Conservation (phyloP, 208 protist genomes). For the Trypanosomatidae sp. region DNA sequence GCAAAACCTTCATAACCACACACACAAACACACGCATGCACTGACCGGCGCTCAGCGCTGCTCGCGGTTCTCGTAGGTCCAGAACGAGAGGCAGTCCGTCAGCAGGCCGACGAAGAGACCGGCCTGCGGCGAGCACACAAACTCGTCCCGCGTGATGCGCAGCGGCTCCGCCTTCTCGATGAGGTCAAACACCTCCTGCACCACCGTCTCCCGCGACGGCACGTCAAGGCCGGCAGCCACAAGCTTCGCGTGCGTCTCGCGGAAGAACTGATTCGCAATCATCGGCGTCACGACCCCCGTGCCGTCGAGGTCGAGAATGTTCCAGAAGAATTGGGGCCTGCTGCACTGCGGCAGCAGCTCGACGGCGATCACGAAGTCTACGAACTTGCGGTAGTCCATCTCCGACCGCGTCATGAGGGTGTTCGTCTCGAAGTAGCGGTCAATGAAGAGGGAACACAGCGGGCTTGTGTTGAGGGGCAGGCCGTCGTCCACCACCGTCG, state of each 20-base stretch:
- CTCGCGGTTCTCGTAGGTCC: conserved; percentile 89
- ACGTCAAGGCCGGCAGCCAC: conserved; percentile 62
- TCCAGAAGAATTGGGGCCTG: conserved; percentile 84
- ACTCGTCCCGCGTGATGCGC: conserved; percentile 86
- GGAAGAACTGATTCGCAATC: conserved; percentile 85
- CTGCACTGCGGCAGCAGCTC: conserved; percentile 83
- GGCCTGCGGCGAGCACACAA: conserved; percentile 71
- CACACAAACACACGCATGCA: too few relatives aligned
- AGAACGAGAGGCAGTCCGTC: conserved; percentile 91
- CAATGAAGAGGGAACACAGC: conserved; percentile 85
- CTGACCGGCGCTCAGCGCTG: too few relatives aligned
- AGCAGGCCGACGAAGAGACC: conserved; percentile 85
- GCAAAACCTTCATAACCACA: too few relatives aligned
- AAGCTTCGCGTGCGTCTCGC: conserved; percentile 86
- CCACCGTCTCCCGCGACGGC: conserved; percentile 68
- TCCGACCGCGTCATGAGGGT: conserved; percentile 83
- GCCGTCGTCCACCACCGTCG: conserved; percentile 83
- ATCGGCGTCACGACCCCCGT: conserved; percentile 71
- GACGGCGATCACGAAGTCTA: conserved; percentile 92
- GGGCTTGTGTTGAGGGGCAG: conserved; percentile 69
- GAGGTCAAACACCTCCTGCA: conserved; percentile 92
- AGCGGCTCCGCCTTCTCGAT: conserved; percentile 80
- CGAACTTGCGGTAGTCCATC: conserved; percentile 93
- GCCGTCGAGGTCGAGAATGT: conserved; percentile 85
- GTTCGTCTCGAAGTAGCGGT: conserved; percentile 91